Evolutionary conservation across 2,329 filamentous ascomycete genomes (phyloP).

Genomic region (Ophiostoma pallidulum): DNA sequence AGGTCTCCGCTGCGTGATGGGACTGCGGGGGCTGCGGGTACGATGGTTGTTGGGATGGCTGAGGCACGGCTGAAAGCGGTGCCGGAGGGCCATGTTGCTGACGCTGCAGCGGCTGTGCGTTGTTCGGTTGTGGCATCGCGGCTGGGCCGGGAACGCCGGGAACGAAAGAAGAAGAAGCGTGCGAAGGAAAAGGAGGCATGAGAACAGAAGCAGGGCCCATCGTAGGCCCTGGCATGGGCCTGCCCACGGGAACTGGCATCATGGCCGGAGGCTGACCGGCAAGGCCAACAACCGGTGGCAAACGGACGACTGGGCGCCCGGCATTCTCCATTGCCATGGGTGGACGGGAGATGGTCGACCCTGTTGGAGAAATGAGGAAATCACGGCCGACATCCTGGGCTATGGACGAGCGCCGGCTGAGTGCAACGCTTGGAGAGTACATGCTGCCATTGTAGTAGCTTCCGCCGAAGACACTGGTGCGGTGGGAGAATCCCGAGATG

Average conservation of each 20-base stretch:
- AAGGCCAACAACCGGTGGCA: slow-evolving; percentile 53
- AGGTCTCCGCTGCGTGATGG: slow-evolving; percentile 15
- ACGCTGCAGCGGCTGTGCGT: not conserved
- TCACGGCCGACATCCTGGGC: slow-evolving; percentile 59
- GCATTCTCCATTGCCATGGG: slow-evolving; percentile 49
- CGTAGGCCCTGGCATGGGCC: not conserved
- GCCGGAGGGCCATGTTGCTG: not conserved
- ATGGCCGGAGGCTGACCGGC: slow-evolving; percentile 12
- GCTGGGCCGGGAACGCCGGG: not conserved
- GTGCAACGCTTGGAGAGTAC: slow-evolving; percentile 78
- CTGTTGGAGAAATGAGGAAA: slow-evolving; percentile 68
- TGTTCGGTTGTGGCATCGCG: not conserved
- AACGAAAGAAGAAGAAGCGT: not conserved
- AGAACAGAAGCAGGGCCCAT: not conserved
- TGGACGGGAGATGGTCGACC: slow-evolving; percentile 63
- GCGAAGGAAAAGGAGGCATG: not conserved
- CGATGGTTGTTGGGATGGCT: not conserved
- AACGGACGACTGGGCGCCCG: slow-evolving; percentile 64
- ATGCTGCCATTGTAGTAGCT: slow-evolving; percentile 60
- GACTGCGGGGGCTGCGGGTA: slow-evolving; percentile 2
- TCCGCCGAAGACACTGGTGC: slow-evolving; percentile 63
- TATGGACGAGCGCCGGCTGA: slow-evolving; percentile 80
- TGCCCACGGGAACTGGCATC: not conserved
- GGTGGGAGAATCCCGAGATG: slow-evolving; percentile 59
- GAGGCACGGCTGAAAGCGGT: not conserved